These are phyloP conservation scores for Batkoa obscura DNA, from an alignment of 371 early-diverging fungal species.

Conservation along the genomic window DNA sequence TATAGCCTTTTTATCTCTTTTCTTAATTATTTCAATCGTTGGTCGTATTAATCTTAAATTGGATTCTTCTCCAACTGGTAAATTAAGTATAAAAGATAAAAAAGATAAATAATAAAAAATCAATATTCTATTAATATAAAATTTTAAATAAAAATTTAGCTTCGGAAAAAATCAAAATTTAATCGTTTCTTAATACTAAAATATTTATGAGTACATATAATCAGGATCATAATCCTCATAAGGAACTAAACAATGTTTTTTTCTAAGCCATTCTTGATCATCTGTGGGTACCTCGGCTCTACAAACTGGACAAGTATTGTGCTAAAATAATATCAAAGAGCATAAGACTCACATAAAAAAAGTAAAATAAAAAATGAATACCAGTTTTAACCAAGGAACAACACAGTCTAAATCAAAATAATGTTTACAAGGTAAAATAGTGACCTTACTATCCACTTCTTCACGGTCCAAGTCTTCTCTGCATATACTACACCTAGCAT, in stretches of 20 bases:
- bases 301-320: slow-evolving; percentile 54
- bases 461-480: not conserved
- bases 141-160: no score
- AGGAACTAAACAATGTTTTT: slow-evolving; percentile 12
- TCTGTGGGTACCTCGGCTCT: slow-evolving; percentile 46
- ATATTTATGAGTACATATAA: no score
- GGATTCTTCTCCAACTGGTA: no score
- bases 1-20: not conserved
- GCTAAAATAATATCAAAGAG: slow-evolving; percentile 12
- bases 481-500: not conserved
- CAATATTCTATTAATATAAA: no score
- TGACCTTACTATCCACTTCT: slow-evolving; percentile 14
- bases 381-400: slow-evolving; percentile 35
- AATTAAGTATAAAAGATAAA: no score
- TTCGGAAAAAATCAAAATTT: no score
- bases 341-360: no score
- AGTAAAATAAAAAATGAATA: slow-evolving; percentile 9
- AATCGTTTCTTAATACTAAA: no score
- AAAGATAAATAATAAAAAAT: no score
- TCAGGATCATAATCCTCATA: no score
- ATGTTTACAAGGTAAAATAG: slow-evolving; percentile 42
- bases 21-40: no score
- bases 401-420: slow-evolving; percentile 40
- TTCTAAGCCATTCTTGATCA: slow-evolving; percentile 35
- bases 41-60: no score